Conservation (phyloP, 2,329 filamentous ascomycete genomes). For the Fusarium verticillioides region DNA sequence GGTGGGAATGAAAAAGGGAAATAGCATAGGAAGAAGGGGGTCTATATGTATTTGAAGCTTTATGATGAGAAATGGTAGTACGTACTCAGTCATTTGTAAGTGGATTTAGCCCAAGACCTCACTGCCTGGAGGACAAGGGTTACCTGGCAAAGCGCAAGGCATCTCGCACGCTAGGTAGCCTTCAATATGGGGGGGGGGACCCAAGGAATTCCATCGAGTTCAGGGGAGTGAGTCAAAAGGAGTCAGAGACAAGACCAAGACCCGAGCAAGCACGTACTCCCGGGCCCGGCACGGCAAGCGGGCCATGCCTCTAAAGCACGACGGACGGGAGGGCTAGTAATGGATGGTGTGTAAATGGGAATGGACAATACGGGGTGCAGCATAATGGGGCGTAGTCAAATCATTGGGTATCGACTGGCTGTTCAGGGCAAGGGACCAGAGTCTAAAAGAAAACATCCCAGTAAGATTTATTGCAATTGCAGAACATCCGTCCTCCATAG, state of each 20-base stretch:
- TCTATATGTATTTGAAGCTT: conserved; percentile 40
- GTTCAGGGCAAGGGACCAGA: conserved; percentile 31
- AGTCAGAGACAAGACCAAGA: conserved; percentile 26
- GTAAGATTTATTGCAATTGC: conserved; percentile 11
- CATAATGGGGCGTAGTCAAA: conserved; percentile 35
- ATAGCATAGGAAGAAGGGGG: conserved; percentile 27
- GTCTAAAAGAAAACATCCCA: conserved; percentile 27
- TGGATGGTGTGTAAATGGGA: conserved; percentile 30
- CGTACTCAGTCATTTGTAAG: conserved; percentile 38
- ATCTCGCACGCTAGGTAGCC: conserved; percentile 35
- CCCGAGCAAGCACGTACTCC: conserved; percentile 32
- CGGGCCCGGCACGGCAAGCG: conserved; percentile 35
- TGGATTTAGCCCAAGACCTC: conserved; percentile 31
- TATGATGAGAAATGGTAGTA: conserved; percentile 34
- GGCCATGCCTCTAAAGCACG: conserved; percentile 37
- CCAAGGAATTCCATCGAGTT: conserved; percentile 18
- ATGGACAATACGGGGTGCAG: conserved; percentile 28
- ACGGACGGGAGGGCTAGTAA: conserved; percentile 31
- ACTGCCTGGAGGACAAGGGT: conserved; percentile 39
- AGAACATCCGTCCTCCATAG: conserved; percentile 13
- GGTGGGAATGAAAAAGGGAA: conserved; percentile 16
- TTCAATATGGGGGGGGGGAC: conserved; percentile 22
- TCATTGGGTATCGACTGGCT: conserved; percentile 42
- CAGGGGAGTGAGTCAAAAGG: conserved; percentile 38
- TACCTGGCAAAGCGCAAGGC: conserved; percentile 34